Base-by-base conservation (phyloP, 192 early-diverging fungal genomes). In the Entrophospora sp. region DNA sequence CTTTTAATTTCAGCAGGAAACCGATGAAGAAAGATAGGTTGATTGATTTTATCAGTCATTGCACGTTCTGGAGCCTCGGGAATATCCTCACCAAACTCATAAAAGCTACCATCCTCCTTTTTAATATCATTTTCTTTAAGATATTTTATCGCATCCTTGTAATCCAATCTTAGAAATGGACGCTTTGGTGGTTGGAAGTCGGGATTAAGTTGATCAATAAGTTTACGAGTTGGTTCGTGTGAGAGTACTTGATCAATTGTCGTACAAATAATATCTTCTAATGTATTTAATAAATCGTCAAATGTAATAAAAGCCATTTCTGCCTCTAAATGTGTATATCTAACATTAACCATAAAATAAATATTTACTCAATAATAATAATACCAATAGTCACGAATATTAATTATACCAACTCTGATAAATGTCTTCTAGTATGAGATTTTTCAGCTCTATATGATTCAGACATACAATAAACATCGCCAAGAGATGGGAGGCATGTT, bases 1-100 rank as follows among this genome's bases (percentile, higher is more conserved):
- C 87, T 80, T 87, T 99, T 99, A 78, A 98, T 95, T 49, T 95
- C 90, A 28, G 82, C 88, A n/a, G 97, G 97, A 87, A 99, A 99
- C 45, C 88, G 86, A 73, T 88, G 91, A 45, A 99, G 79, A 69
- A 99, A 81, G 64, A 99, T 98, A 31, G 97, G 97, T 68, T 89
- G 85, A 73, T 81, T 81, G 71, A 99, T 97, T 49, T 93, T 83
- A 77, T 99, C 95, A n/a, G 96, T 99, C 97, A 99, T 99, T 65
- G 79, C 74, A 66, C 97, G 91, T 77, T 99, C 97, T 34, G 97
- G 96, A 32, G 89, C 82, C 76, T 99, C 97, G 36, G 95, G 95
- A 69, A 99, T 99, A 74, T 99, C 97, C 64, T 99, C 96, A 59
- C 97, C 97, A 79, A 96, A 95, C 76, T 90, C 87, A 75, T 94